phyloP scores from a whole-genome alignment of 2,329 filamentous ascomycete genomes.

The Xylariaceae sp. region DNA sequence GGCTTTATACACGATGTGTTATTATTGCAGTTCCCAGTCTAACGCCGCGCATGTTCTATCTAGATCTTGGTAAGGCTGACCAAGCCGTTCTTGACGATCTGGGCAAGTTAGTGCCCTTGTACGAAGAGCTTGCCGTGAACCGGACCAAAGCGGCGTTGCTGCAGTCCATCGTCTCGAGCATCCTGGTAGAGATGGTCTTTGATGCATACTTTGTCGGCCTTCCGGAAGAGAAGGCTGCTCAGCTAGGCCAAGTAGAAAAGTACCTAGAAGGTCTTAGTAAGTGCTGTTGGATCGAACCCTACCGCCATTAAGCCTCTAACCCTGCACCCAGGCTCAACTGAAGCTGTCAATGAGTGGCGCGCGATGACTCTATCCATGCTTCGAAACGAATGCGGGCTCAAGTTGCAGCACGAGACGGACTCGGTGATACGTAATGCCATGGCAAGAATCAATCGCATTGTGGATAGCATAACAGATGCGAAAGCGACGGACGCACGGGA shows the following conservation, averaged over 20 bases:
- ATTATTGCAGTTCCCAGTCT: no score
- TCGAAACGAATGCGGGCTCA: conserved; percentile 45
- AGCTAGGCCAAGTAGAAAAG: conserved; percentile 45
- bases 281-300: conserved; percentile 7
- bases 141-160: conserved; percentile 55
- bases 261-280: conserved; percentile 40
- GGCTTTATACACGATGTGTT: background rate
- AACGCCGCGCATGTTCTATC: conserved; percentile 1
- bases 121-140: conserved; percentile 46
- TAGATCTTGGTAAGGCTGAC: conserved; percentile 41
- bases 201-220: conserved; percentile 59
- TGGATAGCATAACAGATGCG: conserved; percentile 44
- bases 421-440: conserved; percentile 40
- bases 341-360: conserved; percentile 61
- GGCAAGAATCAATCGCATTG: conserved; percentile 42
- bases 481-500: conserved; percentile 41
- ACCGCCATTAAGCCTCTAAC: conserved; percentile 14
- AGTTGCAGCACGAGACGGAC: conserved; percentile 42
- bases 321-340: conserved; percentile 37
- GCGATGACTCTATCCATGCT: conserved; percentile 57
- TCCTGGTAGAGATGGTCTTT: conserved; percentile 59
- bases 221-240: conserved; percentile 45
- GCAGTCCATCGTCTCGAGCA: conserved; percentile 55
- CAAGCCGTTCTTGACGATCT: conserved; percentile 36
- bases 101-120: conserved; percentile 48